Evolutionary conservation across 2,329 filamentous ascomycete species (phyloP).

Genomic region (Fusarium heterosporum): DNA sequence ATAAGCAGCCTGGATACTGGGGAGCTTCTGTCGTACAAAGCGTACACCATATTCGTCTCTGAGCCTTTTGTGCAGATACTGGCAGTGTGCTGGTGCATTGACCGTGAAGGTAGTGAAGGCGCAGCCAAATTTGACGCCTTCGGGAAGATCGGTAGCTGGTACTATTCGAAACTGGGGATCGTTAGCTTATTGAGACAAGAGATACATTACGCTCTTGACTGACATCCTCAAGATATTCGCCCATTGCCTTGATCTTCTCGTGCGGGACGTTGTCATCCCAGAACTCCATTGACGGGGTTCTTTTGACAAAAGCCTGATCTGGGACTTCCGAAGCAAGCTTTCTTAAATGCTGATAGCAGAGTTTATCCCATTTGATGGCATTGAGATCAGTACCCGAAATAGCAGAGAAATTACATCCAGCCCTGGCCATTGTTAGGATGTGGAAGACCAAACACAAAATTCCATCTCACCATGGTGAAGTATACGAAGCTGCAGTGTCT

Average conservation of each 20-base stretch:
- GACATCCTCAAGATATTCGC: constrained; percentile 3
- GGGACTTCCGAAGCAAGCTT: not conserved
- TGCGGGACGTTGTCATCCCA: constrained; percentile 15
- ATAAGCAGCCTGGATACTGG: not conserved
- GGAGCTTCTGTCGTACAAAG: not conserved
- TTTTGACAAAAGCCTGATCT: not conserved
- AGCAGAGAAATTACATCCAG: constrained; percentile 10
- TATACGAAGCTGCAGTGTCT: constrained; percentile 1
- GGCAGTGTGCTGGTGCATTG: constrained; percentile 10
- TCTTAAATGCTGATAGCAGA: not conserved
- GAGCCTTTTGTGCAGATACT: not conserved
- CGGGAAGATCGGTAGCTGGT: not conserved
- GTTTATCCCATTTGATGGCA: constrained; percentile 8
- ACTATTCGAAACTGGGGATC: not conserved
- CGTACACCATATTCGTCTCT: not conserved
- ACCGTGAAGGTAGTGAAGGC: not conserved
- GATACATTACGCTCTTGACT: not conserved
- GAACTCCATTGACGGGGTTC: not conserved
- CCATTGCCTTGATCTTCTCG: constrained; percentile 10
- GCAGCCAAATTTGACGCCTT: not conserved
- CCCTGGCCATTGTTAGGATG: not conserved
- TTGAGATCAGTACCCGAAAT: constrained; percentile 13
- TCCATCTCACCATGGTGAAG: constrained; percentile 1
- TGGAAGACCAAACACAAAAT: accelerated
- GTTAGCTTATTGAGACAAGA: accelerated